phyloP scores from a whole-genome alignment of 208 protist genomes.

The Leishmania martiniquensis region DNA sequence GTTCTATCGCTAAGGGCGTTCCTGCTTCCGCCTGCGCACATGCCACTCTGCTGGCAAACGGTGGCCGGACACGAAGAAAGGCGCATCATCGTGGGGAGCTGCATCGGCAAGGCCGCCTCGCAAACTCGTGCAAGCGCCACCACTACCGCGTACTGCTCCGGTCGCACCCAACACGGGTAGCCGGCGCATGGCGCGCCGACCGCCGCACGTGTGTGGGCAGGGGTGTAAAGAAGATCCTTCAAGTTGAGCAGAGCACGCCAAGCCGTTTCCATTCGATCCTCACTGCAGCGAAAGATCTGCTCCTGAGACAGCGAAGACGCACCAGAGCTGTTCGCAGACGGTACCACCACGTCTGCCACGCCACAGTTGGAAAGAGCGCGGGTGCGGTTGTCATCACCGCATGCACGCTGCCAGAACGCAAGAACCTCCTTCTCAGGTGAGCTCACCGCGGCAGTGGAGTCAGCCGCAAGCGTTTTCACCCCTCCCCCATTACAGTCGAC shows the following conservation, averaged over 20 bases:
- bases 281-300: conserved; percentile 22
- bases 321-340: not conserved
- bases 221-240: conserved; percentile 26
- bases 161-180: conserved; percentile 19
- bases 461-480: not conserved
- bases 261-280: conserved; percentile 41
- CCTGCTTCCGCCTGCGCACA: not conserved
- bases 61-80: not conserved
- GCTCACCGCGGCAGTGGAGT: not conserved
- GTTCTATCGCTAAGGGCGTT: not conserved
- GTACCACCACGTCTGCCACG: conserved; percentile 2
- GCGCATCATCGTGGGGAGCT: conserved; percentile 42
- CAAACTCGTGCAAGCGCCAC: conserved; percentile 52
- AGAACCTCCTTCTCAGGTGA: conserved; percentile 14
- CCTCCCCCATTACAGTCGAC: not conserved
- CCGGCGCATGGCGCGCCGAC: conserved; percentile 15
- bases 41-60: not conserved
- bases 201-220: conserved; percentile 6
- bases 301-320: conserved; percentile 13
- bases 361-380: conserved; percentile 20
- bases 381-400: conserved; percentile 12
- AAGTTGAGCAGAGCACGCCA: conserved; percentile 38
- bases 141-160: conserved; percentile 19
- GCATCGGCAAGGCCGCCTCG: conserved; percentile 66
- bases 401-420: conserved; percentile 15